A percentile compares a stretch with the other conserved stretches of the same genome.
These are phyloP conservation scores for Trichoderma erinaceum DNA, from an alignment of 495 filamentous ascomycete species.

Conservation along the genomic window DNA sequence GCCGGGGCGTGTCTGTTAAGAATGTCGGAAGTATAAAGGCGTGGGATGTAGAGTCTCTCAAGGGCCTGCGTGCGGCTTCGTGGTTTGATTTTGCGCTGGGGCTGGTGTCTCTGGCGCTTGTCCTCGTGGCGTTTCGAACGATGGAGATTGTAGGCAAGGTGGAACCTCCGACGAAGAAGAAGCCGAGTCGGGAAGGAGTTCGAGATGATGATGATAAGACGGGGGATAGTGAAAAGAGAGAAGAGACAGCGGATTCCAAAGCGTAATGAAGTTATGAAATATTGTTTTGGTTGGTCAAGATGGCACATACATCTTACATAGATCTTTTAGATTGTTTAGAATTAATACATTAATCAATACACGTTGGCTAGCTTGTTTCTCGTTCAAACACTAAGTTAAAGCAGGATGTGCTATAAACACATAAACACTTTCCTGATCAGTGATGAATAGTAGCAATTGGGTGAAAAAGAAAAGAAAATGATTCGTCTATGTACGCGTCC, in stretches of 20 bases:
- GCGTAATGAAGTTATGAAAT: not conserved
- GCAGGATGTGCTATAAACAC: not conserved
- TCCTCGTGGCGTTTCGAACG: conserved; percentile 37
- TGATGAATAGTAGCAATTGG: too few species aligned
- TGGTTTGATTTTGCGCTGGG: conserved; percentile 49
- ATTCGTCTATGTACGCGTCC: too few species aligned
- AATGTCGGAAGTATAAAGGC: conserved; percentile 28
- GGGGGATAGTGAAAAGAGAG: conserved; percentile 1
- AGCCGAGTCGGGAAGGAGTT: conserved; percentile 9
- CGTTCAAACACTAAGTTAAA: too few species aligned
- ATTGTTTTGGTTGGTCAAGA: too few species aligned
- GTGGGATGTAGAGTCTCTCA: conserved; percentile 40
- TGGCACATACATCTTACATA: not conserved
- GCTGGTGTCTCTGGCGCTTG: conserved; percentile 30
- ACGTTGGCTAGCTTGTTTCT: not conserved
- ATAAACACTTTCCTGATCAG: too few species aligned
- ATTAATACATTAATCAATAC: not conserved
- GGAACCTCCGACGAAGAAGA: conserved; percentile 13
- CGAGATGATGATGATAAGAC: conserved; percentile 13
- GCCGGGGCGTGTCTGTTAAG: conserved; percentile 34
- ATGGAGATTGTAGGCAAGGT: conserved; percentile 41
- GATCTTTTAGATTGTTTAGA: not conserved
- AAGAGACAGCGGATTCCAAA: not conserved
- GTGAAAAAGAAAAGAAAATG: too few species aligned
- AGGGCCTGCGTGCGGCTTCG: conserved; percentile 46